These are phyloP conservation scores for Aleurites moluccanus DNA, from an alignment of 441 rosid species.

Conservation along the genomic window DNA sequence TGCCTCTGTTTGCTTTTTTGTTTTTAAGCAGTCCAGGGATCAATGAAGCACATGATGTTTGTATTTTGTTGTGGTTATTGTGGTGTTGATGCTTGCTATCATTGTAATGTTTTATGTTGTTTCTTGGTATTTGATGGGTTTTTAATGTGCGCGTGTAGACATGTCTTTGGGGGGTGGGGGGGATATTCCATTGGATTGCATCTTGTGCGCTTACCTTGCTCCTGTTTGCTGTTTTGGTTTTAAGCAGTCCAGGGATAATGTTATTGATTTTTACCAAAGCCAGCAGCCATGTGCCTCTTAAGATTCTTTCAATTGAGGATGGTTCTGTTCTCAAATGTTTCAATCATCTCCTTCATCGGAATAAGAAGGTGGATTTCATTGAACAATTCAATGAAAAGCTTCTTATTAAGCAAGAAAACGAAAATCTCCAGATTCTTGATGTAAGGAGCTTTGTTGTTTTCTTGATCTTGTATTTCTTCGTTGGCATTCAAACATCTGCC, in stretches of 20 bases:
- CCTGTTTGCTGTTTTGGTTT: neutral
- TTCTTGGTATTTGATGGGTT: too few relatives aligned
- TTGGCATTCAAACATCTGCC: neutral
- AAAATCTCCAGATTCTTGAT: constrained; percentile 73
- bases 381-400: constrained; percentile 78
- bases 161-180: too few relatives aligned
- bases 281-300: constrained; percentile 53
- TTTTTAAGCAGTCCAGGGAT: constrained; percentile 48
- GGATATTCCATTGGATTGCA: neutral
- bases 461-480: neutral
- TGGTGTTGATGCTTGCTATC: neutral
- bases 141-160: too few relatives aligned
- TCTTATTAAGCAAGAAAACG: constrained; percentile 70
- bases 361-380: constrained; percentile 69
- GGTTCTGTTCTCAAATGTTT: constrained; percentile 64
- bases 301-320: constrained; percentile 67
- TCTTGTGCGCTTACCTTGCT: neutral
- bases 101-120: too few relatives aligned
- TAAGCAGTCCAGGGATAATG: constrained; percentile 67
- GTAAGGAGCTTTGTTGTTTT: constrained; percentile 34
- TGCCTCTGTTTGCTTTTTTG: neutral
- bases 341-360: constrained; percentile 65
- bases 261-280: constrained; percentile 55
- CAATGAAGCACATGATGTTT: too few relatives aligned
- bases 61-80: neutral